These are phyloP conservation scores for Rhodotorula toruloides DNA, from an alignment of 768 basidiomycete species.

Conservation along the genomic window DNA sequence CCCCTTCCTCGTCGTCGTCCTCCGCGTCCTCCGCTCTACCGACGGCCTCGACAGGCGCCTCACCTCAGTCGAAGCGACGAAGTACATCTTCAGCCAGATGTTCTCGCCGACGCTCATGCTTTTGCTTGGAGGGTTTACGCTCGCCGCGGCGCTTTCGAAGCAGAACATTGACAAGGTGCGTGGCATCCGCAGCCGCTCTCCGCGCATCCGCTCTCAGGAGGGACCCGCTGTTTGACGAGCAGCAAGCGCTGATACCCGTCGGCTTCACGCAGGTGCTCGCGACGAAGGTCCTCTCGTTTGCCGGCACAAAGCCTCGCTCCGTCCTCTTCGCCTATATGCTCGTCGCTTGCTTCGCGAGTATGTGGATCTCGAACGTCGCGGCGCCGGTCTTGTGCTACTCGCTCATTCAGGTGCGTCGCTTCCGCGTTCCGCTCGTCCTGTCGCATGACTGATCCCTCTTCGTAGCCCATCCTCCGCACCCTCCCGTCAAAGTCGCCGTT, in stretches of 20 bases:
- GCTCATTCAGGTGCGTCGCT: conserved; percentile 68
- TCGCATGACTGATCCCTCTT: conserved; percentile 12
- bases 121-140: conserved; percentile 77
- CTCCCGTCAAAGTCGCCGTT: conserved; percentile 80
- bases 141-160: conserved; percentile 91
- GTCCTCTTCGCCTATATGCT: conserved; percentile 92
- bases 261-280: conserved; percentile 61
- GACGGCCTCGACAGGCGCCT: conserved; percentile 55
- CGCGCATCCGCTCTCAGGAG: neutral
- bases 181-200: neutral
- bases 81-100: conserved; percentile 91
- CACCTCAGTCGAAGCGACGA: conserved; percentile 66
- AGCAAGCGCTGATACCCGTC: neutral
- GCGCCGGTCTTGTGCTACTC: conserved; percentile 96
- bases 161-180: conserved; percentile 75
- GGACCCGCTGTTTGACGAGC: too few species aligned
- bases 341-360: conserved; percentile 94
- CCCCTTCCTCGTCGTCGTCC: conserved; percentile 77
- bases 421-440: neutral
- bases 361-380: conserved; percentile 99
- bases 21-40: conserved; percentile 66
- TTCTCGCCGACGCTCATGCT: conserved; percentile 98
- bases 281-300: conserved; percentile 80
- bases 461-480: conserved; percentile 84
- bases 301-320: conserved; percentile 76